Evolutionary conservation across 2,329 filamentous ascomycete genomes (phyloP).

Genomic region (Mycogone perniciosa): DNA sequence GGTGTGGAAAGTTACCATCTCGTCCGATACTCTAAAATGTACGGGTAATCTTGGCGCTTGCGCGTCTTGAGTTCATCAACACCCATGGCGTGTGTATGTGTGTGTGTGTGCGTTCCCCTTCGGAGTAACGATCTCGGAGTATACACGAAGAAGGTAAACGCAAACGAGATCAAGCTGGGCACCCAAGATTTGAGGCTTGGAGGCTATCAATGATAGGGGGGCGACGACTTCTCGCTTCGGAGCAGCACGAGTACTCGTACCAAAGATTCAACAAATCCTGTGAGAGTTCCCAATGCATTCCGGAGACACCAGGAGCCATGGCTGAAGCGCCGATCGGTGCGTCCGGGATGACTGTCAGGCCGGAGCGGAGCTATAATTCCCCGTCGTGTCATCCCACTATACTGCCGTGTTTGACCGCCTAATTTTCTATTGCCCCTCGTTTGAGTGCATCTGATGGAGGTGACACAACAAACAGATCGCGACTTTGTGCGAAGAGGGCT

Average conservation of each 20-base stretch:
- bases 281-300: not conserved
- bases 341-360: not conserved
- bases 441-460: not conserved
- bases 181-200: too few species aligned
- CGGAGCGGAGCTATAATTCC: slow-evolving; percentile 4
- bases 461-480: not conserved
- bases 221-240: too few species aligned
- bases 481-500: slow-evolving; percentile 1
- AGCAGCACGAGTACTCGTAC: too few species aligned
- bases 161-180: too few species aligned
- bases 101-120: slow-evolving; percentile 7
- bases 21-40: slow-evolving; percentile 74
- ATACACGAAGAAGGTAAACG: not conserved
- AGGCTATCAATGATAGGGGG: too few species aligned
- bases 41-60: slow-evolving; percentile 67
- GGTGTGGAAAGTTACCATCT: slow-evolving; percentile 57
- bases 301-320: not conserved
- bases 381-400: slow-evolving; percentile 10
- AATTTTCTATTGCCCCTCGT: slow-evolving; percentile 18
- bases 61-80: slow-evolving; percentile 49
- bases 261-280: too few species aligned
- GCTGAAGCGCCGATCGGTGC: too few species aligned
- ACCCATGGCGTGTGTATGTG: slow-evolving; percentile 12
- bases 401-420: slow-evolving; percentile 26
- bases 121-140: not conserved